Evolutionary conservation across 352 stramenopile species (phyloP), one percentile per base, ranked within the genome.

Genomic region (Pythium sp.): DNA sequence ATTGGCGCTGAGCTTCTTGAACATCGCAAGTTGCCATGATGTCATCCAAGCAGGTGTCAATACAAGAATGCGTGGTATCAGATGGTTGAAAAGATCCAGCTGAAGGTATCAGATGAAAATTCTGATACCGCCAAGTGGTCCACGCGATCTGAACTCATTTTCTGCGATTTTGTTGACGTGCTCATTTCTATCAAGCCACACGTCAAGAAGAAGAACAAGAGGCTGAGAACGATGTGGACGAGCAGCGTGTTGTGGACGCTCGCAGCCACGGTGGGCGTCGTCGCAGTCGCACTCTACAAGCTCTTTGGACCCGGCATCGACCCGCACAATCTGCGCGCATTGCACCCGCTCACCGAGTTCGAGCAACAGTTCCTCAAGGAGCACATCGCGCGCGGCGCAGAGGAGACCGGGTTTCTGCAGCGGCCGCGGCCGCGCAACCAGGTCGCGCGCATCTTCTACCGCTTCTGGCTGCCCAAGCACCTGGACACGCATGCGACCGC

Each of bases 291-390:
- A n/a, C 36, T 75, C n/a, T 71, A 58, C 58, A 34, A 58, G 54
- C 49, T 88, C 49, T 93, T 90, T 43, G 80, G 84, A 1, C 84
- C 82, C 6, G 84, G 82, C 8, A 76, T 91, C 22, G 82, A 91
- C 59, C 8, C 66, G 18, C 67, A 81, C 20, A 85, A 89, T 62
- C 67, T 69, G 47, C 81, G 83, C 12, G 69, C 67, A 68, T 26
- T 63, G 30, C 62, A 72, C 38, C 81, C 82, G 49, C 79, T 90
- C 61, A 67, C 57, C 5, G 65, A 72, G 0, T 72, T 80, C 18
- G 81, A 93, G 60, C 77, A 81, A 64, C 38, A 76, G 38, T 93
- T 93, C 64, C 69, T 93, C 14, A 43, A 72, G 11, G 56, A 76
- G 20, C 74, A 93, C 53, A 73, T 93, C 12, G 71, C 68, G 57